Evolutionary conservation across 176 grass and related monocot species (phyloP).

Genomic region (Coix lacrymajobi): DNA sequence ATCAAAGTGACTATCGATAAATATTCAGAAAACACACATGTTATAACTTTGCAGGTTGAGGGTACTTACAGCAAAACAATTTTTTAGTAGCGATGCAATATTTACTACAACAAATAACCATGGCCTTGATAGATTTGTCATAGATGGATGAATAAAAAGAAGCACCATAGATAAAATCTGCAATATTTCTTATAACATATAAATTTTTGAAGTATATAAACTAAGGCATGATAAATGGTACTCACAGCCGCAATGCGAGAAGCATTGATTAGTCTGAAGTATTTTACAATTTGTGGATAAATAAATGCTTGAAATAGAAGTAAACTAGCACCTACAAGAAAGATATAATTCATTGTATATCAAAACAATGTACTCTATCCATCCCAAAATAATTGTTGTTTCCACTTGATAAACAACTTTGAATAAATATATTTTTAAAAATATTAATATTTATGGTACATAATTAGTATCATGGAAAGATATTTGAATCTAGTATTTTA

Average conservation of each 20-base stretch:
- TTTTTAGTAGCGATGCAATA: conserved; percentile 40
- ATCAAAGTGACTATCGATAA: background rate
- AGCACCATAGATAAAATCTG: conserved; percentile 38
- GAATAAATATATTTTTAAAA: too few relatives aligned
- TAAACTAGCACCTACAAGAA: conserved; percentile 28
- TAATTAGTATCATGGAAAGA: too few relatives aligned
- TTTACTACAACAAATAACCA: conserved; percentile 19
- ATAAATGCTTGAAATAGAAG: conserved; percentile 38
- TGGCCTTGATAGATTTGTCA: conserved; percentile 26
- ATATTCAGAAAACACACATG: background rate
- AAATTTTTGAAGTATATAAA: background rate
- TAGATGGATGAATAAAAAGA: conserved; percentile 35
- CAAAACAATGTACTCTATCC: too few relatives aligned
- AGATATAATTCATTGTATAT: background rate
- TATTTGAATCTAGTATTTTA: too few relatives aligned
- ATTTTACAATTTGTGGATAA: conserved; percentile 32
- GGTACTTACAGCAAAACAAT: conserved; percentile 31
- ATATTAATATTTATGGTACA: too few relatives aligned
- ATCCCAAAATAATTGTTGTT: too few relatives aligned
- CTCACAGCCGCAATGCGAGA: conserved; percentile 31
- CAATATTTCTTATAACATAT: background rate
- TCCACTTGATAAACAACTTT: too few relatives aligned
- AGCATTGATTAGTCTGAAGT: conserved; percentile 16
- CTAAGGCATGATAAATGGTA: conserved; percentile 9
- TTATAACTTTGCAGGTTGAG: background rate